Evolutionary conservation across 2,329 filamentous ascomycete species (phyloP).

Genomic region (Ceratocystis colombiana): DNA sequence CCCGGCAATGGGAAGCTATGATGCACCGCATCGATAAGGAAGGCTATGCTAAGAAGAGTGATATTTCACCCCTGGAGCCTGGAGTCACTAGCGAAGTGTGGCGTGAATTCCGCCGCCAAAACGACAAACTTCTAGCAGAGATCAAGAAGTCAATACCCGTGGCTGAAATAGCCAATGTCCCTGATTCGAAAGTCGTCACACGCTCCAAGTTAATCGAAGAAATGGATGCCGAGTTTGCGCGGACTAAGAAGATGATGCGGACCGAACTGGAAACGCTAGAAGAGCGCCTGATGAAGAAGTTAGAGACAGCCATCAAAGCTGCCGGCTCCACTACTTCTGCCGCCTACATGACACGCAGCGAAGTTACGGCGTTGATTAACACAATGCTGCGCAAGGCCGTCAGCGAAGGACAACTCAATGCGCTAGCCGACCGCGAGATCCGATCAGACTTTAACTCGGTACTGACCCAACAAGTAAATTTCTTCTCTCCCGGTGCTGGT

Average conservation of each 20-base stretch:
- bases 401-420: constrained; percentile 39
- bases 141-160: constrained; percentile 30
- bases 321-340: constrained; percentile 16
- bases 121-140: constrained; percentile 32
- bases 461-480: constrained; percentile 56
- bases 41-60: constrained; percentile 21
- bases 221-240: constrained; percentile 35
- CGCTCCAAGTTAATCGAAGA: constrained; percentile 42
- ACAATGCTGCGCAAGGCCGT: constrained; percentile 38
- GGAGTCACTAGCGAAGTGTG: constrained; percentile 32
- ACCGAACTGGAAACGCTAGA: constrained; percentile 35
- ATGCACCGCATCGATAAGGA: constrained; percentile 36
- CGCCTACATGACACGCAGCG: constrained; percentile 33
- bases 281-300: constrained; percentile 31
- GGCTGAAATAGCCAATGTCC: constrained; percentile 20
- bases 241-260: constrained; percentile 35
- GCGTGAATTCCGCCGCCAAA: constrained; percentile 30
- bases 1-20: constrained; percentile 41
- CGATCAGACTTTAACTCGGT: constrained; percentile 37
- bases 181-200: constrained; percentile 35
- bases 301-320: constrained; percentile 27
- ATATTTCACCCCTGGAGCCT: constrained; percentile 15
- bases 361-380: constrained; percentile 37
- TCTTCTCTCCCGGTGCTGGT: constrained; percentile 56
- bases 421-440: constrained; percentile 40